Evolutionary conservation across 805 yeast species (phyloP).

Genomic region (Candida adriatica): DNA sequence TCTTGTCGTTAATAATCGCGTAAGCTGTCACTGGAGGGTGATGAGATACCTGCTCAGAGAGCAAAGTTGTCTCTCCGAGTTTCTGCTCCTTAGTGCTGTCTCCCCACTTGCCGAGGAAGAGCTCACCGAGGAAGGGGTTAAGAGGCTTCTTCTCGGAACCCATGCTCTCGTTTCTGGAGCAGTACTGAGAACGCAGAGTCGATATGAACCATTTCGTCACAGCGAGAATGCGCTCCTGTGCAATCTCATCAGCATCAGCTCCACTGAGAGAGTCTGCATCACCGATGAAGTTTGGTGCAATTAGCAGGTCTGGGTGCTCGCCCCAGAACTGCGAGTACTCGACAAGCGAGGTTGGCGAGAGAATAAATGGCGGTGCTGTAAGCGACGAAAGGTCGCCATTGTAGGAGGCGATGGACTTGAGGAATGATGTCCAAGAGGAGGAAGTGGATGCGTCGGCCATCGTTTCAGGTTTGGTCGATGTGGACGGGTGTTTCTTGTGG

Average conservation of each 20-base stretch:
- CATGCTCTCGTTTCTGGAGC: slow-evolving; percentile 83
- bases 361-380: slow-evolving; percentile 96
- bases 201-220: slow-evolving; percentile 90
- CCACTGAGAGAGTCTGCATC: slow-evolving; percentile 20
- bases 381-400: slow-evolving; percentile 89
- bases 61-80: slow-evolving; percentile 69
- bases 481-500: slow-evolving; percentile 7
- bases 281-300: slow-evolving; percentile 57
- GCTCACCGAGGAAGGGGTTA: slow-evolving; percentile 93
- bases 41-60: slow-evolving; percentile 93
- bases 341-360: slow-evolving; percentile 80
- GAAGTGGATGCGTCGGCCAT: slow-evolving; percentile 25
- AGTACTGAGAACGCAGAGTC: slow-evolving; percentile 87
- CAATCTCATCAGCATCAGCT: slow-evolving; percentile 34
- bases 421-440: slow-evolving; percentile 84
- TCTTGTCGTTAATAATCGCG: slow-evolving; percentile 65
- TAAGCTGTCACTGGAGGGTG: slow-evolving; percentile 98
- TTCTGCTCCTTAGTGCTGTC: slow-evolving; percentile 40
- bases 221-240: slow-evolving; percentile 63
- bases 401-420: slow-evolving; percentile 85
- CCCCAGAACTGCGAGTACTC: slow-evolving; percentile 97
- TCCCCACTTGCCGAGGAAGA: slow-evolving; percentile 85
- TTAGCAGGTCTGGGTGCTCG: slow-evolving; percentile 78
- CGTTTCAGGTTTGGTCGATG: slow-evolving; percentile 2
- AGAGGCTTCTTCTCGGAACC: slow-evolving; percentile 97